Evolutionary conservation across 1,284 basidiomycete genomes (phyloP), one percentile per base, ranked within the genome.

Genomic region (Apiotrichum brassicae): DNA sequence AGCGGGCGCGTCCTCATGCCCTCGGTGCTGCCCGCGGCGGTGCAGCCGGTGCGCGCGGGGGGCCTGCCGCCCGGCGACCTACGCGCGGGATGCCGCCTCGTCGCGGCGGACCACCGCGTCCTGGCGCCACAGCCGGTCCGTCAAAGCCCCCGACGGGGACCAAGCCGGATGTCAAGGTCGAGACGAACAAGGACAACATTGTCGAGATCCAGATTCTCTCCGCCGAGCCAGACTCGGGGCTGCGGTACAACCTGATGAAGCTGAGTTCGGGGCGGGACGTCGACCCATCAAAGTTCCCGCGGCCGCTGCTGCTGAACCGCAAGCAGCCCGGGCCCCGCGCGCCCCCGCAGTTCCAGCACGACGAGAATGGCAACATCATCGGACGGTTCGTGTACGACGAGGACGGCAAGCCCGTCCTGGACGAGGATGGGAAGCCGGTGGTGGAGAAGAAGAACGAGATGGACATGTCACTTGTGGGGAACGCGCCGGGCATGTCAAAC

Each of bases 191-290:
- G 41, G 41, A 24, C 37, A 30, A 62, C 20, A 41, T 67, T 22
- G 52, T 59, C 34, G 63, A 65, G 46, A 60, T 70, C 53, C 65
- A 66, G 53, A 68, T 71, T 33, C 58, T 60, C 51, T 70, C 68
- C 5, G 49, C 49, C 11, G 47, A 46, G 18, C 46, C 50, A 8
- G 46, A 43, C 40, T 33, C 45, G 3, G 60, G 58, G 0, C 49
- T 59, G 35, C 60, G 70, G 23, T 68, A 55, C 61, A 70, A 67
- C 40, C 34, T 71, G 11, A 69, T 70, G 65, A 58, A 62, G 43
- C 23, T 71, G 22, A 68, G 67, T 46, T 48, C 53, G 36, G 30
- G 28, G 19, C 53, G 56, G 11, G 62, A 64, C 13, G 54, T 64
- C 32, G 65, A 70, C 49, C 66, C 66, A 14, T 51, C 56, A 9